These are phyloP conservation scores for Diaporthe vexans DNA, from an alignment of 2,329 filamentous ascomycete genomes.

Conservation along the genomic window DNA sequence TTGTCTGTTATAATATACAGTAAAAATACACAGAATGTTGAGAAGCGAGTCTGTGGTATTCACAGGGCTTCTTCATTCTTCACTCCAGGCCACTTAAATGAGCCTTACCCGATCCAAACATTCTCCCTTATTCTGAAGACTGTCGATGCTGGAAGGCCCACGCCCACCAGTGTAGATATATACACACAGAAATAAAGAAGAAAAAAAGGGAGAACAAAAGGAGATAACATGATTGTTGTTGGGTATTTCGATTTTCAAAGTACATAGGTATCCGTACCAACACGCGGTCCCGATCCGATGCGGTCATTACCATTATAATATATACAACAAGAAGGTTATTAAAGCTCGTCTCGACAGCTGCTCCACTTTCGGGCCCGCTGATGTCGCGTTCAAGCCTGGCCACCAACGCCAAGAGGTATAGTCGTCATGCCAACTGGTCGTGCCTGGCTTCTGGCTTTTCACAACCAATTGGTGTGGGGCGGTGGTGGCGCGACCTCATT, in stretches of 20 bases:
- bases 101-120: background rate
- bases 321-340: slow-evolving; percentile 30
- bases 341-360: slow-evolving; percentile 23
- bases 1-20: slow-evolving; percentile 15
- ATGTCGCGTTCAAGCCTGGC: background rate
- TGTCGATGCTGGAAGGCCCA: background rate
- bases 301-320: slow-evolving; percentile 38
- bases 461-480: slow-evolving; percentile 38
- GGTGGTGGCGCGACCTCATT: slow-evolving; percentile 39
- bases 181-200: slow-evolving; percentile 7
- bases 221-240: slow-evolving; percentile 12
- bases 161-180: slow-evolving; percentile 10
- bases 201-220: background rate
- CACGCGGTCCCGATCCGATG: slow-evolving; percentile 25
- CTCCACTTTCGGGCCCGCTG: background rate
- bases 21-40: slow-evolving; percentile 25
- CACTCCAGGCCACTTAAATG: background rate
- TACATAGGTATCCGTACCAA: slow-evolving; percentile 29
- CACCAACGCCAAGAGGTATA: background rate
- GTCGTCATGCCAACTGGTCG: background rate
- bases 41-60: background rate
- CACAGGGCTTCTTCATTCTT: slow-evolving; percentile 11
- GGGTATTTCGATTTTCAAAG: slow-evolving; percentile 30
- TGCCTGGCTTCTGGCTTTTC: background rate
- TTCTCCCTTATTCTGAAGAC: background rate